Conservation (phyloP, 2,329 filamentous ascomycete species). For the Knoxdaviesia proteae region DNA sequence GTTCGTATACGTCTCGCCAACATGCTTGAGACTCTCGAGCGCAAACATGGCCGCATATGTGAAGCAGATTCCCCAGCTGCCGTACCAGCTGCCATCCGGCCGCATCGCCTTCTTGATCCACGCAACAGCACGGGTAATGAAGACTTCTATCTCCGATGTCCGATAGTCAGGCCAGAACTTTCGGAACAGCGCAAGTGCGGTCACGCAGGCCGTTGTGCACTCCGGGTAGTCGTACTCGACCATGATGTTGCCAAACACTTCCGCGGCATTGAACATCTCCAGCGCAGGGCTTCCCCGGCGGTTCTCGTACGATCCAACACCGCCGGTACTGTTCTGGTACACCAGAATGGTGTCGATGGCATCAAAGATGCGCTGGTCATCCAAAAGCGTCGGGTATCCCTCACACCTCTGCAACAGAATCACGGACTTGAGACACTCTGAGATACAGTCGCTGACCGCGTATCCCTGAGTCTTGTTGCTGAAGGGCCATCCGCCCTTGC, state of each 20-base stretch:
- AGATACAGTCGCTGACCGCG: slow-evolving; percentile 83
- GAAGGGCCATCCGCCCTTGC: slow-evolving; percentile 92
- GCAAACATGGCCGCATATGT: slow-evolving; percentile 96
- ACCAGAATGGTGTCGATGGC: slow-evolving; percentile 78
- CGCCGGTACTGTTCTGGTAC: slow-evolving; percentile 74
- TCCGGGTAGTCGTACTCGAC: slow-evolving; percentile 97
- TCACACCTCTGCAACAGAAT: slow-evolving; percentile 65
- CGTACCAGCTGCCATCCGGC: slow-evolving; percentile 86
- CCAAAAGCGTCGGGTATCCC: slow-evolving; percentile 52
- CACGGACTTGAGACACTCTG: slow-evolving; percentile 73
- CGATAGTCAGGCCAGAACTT: slow-evolving; percentile 69
- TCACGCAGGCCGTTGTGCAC: slow-evolving; percentile 89
- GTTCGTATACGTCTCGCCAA: slow-evolving; percentile 64
- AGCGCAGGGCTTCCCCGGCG: slow-evolving; percentile 57
- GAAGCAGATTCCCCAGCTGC: slow-evolving; percentile 94
- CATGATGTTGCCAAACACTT: slow-evolving; percentile 96
- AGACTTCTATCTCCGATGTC: slow-evolving; percentile 47
- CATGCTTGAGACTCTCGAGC: slow-evolving; percentile 60
- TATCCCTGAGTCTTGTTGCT: slow-evolving; percentile 87
- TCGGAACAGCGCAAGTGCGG: slow-evolving; percentile 63
- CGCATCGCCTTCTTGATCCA: slow-evolving; percentile 71
- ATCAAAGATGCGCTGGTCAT: slow-evolving; percentile 62
- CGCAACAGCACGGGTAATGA: slow-evolving; percentile 51
- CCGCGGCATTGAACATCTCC: slow-evolving; percentile 81
- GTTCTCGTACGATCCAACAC: slow-evolving; percentile 77